Conservation (phyloP, 495 filamentous ascomycete species). For the Bombardia bombarda region DNA sequence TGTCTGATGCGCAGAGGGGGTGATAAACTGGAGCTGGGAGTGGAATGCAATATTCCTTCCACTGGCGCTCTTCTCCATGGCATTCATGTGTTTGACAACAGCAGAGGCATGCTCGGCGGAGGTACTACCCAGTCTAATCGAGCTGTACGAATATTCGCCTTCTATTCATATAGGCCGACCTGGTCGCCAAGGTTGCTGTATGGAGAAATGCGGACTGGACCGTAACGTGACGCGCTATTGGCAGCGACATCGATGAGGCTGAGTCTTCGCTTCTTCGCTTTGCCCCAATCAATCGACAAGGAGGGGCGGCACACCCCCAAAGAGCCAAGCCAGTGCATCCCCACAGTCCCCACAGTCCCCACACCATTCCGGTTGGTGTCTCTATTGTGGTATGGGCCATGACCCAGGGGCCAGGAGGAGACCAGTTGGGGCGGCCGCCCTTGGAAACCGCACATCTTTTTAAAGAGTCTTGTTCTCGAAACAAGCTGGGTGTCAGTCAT, state of each 20-base stretch:
- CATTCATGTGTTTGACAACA: background rate
- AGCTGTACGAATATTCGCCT: too few relatives aligned
- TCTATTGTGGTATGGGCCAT: background rate
- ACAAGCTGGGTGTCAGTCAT: too few relatives aligned
- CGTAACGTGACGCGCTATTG: conserved; percentile 16
- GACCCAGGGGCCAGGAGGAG: background rate
- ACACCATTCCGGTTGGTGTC: background rate
- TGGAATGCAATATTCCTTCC: too few relatives aligned
- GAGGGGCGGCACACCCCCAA: background rate
- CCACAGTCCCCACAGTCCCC: background rate
- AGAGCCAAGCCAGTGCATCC: background rate
- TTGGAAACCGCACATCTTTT: too few relatives aligned
- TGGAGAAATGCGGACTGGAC: conserved; percentile 16
- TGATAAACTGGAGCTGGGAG: background rate
- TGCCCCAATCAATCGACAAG: conserved; percentile 7
- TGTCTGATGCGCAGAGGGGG: background rate
- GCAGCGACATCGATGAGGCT: conserved; percentile 17
- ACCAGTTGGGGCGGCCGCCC: background rate
- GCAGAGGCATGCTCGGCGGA: background rate
- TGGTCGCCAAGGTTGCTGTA: conserved; percentile 7
- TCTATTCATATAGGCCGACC: background rate
- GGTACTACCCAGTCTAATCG: too few relatives aligned
- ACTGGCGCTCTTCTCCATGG: too few relatives aligned
- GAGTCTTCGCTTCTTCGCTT: conserved; percentile 11
- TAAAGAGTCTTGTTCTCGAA: too few relatives aligned